Evolutionary conservation across 179 eudicot genomes (phyloP).

Genomic region (Patellifolia procumbens): DNA sequence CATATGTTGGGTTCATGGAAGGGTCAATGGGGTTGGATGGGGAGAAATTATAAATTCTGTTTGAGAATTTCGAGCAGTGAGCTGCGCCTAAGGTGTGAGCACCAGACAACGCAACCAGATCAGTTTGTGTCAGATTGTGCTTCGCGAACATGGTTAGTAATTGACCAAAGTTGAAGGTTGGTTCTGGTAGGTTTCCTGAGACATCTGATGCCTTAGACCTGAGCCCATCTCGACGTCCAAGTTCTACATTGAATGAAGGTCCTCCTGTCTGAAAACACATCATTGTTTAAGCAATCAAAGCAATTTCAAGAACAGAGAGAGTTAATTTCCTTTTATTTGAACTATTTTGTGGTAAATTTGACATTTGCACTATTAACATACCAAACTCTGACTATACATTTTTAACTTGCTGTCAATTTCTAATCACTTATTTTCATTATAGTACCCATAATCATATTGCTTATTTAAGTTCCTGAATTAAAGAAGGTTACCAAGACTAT

Average conservation of each 20-base stretch:
- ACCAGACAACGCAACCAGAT: constrained; percentile 65
- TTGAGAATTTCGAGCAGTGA: constrained; percentile 55
- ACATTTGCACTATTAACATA: too few relatives aligned
- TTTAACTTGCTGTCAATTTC: too few relatives aligned
- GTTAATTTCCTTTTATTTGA: too few relatives aligned
- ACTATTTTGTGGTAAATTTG: background rate
- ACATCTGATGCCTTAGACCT: constrained; percentile 55
- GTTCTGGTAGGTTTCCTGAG: constrained; percentile 50
- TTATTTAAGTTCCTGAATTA: background rate
- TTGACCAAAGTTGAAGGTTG: constrained; percentile 38
- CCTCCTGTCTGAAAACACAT: constrained; percentile 55
- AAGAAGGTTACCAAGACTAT: constrained; percentile 50
- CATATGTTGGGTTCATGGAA: constrained; percentile 47
- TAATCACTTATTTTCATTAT: too few relatives aligned
- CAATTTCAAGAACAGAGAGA: background rate
- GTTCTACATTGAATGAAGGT: constrained; percentile 56
- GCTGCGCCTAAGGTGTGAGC: constrained; percentile 67
- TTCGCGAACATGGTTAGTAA: constrained; percentile 49
- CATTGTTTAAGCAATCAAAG: background rate
- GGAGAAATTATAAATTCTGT: constrained; percentile 52
- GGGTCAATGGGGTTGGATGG: constrained; percentile 51
- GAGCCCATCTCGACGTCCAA: constrained; percentile 70
- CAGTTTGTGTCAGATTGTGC: constrained; percentile 47
- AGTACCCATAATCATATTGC: too few relatives aligned
- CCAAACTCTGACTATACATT: too few relatives aligned